These are phyloP conservation scores for Chlorella sp. DNA, from an alignment of 139 green algal genomes.

Conservation along the genomic window DNA sequence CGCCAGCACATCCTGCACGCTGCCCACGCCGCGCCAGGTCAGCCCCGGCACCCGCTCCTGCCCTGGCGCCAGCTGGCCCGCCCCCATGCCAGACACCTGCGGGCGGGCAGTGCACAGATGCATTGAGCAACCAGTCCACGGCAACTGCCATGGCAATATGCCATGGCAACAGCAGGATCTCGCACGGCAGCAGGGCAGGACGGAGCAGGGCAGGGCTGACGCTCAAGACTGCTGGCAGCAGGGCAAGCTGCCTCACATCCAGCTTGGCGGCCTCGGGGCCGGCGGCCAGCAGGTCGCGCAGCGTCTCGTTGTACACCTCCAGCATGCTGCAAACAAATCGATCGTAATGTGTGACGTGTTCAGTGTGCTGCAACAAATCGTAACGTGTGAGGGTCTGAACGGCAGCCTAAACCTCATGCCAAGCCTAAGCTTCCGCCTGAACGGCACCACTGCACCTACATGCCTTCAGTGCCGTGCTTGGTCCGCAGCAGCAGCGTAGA, in stretches of 20 bases:
- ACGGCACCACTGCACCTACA: too few species aligned
- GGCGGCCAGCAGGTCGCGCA: conserved; percentile 66
- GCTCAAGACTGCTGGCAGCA: too few species aligned
- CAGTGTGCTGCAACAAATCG: too few species aligned
- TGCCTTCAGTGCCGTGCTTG: too few species aligned
- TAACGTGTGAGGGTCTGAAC: too few species aligned
- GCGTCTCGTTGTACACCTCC: conserved; percentile 78
- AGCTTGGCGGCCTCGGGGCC: conserved; percentile 22
- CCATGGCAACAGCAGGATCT: background rate
- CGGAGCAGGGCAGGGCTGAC: background rate
- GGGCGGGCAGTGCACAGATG: background rate
- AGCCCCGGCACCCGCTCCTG: conserved; percentile 45
- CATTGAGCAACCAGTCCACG: too few species aligned
- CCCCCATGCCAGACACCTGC: conserved; percentile 43
- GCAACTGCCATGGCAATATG: too few species aligned
- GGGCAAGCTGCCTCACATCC: background rate
- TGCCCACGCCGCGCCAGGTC: conserved; percentile 38
- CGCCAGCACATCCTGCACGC: conserved; percentile 35
- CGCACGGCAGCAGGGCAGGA: background rate
- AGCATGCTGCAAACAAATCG: conserved; percentile 65
- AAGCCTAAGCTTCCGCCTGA: too few species aligned
- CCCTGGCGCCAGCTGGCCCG: conserved; percentile 37
- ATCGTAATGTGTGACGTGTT: too few species aligned
- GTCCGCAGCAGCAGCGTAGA: too few species aligned
- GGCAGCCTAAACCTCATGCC: too few species aligned